Conservation (phyloP, 306 rosid species). For the Abrus precatorius region DNA sequence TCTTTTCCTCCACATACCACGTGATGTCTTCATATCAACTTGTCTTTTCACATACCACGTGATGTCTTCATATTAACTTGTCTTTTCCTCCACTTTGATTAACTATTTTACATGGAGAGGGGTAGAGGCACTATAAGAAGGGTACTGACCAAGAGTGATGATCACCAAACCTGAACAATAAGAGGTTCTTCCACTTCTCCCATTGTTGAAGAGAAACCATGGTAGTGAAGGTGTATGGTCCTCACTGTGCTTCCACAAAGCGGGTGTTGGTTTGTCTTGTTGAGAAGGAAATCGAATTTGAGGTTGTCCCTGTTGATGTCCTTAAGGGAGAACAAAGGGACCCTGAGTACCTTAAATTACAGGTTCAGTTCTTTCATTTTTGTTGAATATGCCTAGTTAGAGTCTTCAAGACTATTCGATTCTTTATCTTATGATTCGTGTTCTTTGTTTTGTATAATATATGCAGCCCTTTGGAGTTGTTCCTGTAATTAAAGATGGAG, state of each 20-base stretch:
- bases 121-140: background rate
- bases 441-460: conserved; percentile 6
- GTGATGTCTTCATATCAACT: too few species aligned
- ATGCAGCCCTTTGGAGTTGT: conserved; percentile 58
- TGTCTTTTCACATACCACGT: too few species aligned
- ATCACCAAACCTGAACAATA: conserved; percentile 1
- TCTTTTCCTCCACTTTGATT: background rate
- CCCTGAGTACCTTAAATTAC: conserved; percentile 61
- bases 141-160: background rate
- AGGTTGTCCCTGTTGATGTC: conserved; percentile 52
- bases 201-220: conserved; percentile 43
- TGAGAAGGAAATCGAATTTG: conserved; percentile 62
- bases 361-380: conserved; percentile 37
- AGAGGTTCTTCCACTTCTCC: background rate
- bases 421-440: conserved; percentile 7
- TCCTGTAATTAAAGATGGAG: conserved; percentile 64
- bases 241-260: conserved; percentile 51
- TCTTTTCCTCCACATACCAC: too few species aligned
- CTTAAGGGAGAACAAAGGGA: conserved; percentile 43
- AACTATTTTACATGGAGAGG: background rate
- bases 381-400: background rate
- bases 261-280: conserved; percentile 51
- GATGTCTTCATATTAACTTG: too few species aligned
- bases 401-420: background rate
- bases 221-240: conserved; percentile 65